These are phyloP conservation scores for Diacronema lutheri DNA, from an alignment of 78 protist genomes.

Conservation along the genomic window DNA sequence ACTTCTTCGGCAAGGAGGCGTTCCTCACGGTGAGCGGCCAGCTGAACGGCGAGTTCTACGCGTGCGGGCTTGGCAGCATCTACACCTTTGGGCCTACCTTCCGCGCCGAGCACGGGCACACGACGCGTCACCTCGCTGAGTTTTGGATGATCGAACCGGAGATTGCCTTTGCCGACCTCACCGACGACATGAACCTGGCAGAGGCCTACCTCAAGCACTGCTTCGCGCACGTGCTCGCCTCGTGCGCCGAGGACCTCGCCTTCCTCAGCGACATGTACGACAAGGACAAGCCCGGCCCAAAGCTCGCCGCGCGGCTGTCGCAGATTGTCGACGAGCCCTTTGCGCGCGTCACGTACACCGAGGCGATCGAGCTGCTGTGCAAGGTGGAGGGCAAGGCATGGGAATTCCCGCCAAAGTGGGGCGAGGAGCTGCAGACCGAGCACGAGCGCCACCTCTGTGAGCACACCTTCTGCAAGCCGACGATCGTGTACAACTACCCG, in stretches of 20 bases:
- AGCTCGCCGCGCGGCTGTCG: background rate
- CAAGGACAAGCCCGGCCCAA: no score
- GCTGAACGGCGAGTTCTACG: conserved; percentile 46
- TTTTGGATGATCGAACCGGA: conserved; percentile 92
- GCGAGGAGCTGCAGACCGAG: conserved; percentile 68
- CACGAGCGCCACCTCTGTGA: conserved; percentile 72
- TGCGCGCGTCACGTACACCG: conserved; percentile 43
- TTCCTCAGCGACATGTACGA: background rate
- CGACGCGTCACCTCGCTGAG: conserved; percentile 82
- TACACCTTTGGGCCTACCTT: conserved; percentile 91
- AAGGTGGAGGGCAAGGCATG: background rate
- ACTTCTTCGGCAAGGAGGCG: conserved; percentile 43
- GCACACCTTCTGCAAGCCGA: background rate
- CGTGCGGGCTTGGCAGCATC: conserved; percentile 55
- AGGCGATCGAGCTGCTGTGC: conserved; percentile 52
- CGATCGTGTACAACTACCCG: conserved; percentile 30
- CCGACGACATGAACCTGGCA: conserved; percentile 59
- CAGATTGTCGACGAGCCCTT: background rate
- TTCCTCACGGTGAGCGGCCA: conserved; percentile 82
- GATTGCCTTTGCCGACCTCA: conserved; percentile 69
- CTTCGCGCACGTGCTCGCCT: background rate
- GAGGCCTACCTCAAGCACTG: conserved; percentile 40
- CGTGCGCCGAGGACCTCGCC: conserved; percentile 14
- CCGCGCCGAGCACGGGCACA: conserved; percentile 15
- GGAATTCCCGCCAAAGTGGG: conserved; percentile 2